Evolutionary conservation across 106 monocot genomes (phyloP).

Genomic region (Acorus gramineus): DNA sequence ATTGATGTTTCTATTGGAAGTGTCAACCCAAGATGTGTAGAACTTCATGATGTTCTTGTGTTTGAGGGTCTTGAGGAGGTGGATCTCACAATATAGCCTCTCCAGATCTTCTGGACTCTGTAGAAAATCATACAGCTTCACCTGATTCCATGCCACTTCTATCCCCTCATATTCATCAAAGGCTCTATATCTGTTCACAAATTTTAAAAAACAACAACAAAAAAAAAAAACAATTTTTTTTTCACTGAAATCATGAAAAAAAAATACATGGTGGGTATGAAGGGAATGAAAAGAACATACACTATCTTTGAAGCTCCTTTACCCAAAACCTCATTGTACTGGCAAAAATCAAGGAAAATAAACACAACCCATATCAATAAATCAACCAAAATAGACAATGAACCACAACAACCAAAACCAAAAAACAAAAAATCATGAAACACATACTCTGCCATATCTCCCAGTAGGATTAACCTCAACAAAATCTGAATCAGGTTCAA

Average conservation of each 20-base stretch:
- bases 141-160: slow-evolving; percentile 98
- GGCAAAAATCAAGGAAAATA: slow-evolving; percentile 15
- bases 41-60: slow-evolving; percentile 73
- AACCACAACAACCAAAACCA: not conserved
- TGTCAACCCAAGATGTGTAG: slow-evolving; percentile 71
- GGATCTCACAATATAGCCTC: slow-evolving; percentile 95
- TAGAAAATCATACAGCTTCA: slow-evolving; percentile 69
- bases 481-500: slow-evolving; percentile 46
- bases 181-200: slow-evolving; percentile 52
- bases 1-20: slow-evolving; percentile 61
- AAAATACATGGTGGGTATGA: not conserved
- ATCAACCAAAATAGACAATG: not conserved
- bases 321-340: slow-evolving; percentile 94
- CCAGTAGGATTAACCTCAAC: slow-evolving; percentile 94
- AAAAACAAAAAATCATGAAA: not conserved
- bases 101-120: slow-evolving; percentile 68
- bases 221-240: not conserved
- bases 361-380: not conserved
- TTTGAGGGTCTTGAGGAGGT: slow-evolving; percentile 80
- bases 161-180: slow-evolving; percentile 93
- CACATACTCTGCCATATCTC: slow-evolving; percentile 79
- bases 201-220: not conserved
- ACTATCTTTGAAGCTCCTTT: slow-evolving; percentile 92
- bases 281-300: slow-evolving; percentile 24
- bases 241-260: not conserved